Evolutionary conservation across 177 flowering plant genomes (phyloP).

Genomic region (Vitis hybrid): DNA sequence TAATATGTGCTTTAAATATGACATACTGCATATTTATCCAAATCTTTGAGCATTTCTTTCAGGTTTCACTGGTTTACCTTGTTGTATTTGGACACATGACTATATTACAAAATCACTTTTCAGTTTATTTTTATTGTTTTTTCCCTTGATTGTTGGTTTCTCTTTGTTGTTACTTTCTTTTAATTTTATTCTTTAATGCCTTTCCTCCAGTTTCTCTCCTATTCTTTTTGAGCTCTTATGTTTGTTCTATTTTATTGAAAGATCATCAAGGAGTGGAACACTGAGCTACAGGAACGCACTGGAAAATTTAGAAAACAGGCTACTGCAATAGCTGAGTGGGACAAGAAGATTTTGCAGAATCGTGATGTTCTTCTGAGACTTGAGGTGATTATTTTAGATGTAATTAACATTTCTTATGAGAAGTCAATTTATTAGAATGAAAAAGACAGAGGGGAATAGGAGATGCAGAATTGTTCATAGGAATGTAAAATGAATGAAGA

Average conservation of each 20-base stretch:
- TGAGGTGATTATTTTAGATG: slow-evolving; percentile 54
- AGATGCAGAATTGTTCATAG: too few species aligned
- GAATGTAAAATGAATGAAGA: too few species aligned
- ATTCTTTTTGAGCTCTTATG: not conserved
- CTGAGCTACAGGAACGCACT: slow-evolving; percentile 93
- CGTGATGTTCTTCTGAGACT: slow-evolving; percentile 90
- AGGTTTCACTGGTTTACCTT: not conserved
- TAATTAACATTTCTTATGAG: not conserved
- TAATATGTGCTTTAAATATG: too few species aligned
- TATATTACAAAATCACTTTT: not conserved
- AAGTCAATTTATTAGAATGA: too few species aligned
- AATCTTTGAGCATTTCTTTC: too few species aligned
- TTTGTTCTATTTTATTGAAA: slow-evolving; percentile 17
- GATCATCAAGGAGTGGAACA: slow-evolving; percentile 98
- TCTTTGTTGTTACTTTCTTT: not conserved
- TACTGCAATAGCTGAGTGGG: slow-evolving; percentile 95
- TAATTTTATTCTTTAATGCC: not conserved
- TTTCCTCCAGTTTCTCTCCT: not conserved
- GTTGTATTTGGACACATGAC: not conserved
- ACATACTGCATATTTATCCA: too few species aligned
- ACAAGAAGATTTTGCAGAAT: slow-evolving; percentile 82
- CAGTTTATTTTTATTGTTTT: not conserved
- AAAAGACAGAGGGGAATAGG: too few species aligned
- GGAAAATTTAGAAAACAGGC: slow-evolving; percentile 94
- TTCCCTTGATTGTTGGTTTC: not conserved